Conservation (phyloP, 306 rosid genomes). For the Trichosanthes truncata region DNA sequence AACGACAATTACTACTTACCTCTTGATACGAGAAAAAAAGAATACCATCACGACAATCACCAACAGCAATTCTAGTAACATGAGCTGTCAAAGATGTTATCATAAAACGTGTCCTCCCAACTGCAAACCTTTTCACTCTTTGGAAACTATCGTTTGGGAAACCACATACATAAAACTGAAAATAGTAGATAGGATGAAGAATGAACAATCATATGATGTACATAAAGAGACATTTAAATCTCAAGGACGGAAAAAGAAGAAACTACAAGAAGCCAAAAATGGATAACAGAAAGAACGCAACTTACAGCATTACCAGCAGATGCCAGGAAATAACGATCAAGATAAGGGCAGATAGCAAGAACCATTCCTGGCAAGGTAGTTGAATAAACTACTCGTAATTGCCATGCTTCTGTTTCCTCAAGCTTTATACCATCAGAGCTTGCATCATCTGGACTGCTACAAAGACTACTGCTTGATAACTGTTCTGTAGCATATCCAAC, state of each 20-base stretch:
- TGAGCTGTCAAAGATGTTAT: slow-evolving; percentile 73
- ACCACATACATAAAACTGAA: slow-evolving; percentile 82
- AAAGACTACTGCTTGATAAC: slow-evolving; percentile 70
- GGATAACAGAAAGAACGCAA: slow-evolving; percentile 6
- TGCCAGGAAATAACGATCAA: slow-evolving; percentile 87
- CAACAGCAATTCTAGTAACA: slow-evolving; percentile 81
- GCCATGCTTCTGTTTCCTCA: slow-evolving; percentile 90
- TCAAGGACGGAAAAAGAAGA: not conserved
- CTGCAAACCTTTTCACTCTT: slow-evolving; percentile 54
- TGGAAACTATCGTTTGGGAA: slow-evolving; percentile 70
- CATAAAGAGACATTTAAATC: not conserved
- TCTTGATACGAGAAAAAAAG: slow-evolving; percentile 67
- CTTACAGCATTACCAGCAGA: slow-evolving; percentile 85
- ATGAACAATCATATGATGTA: not conserved
- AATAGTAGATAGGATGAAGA: slow-evolving; percentile 3
- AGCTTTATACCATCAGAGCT: slow-evolving; percentile 80
- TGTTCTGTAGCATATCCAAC: slow-evolving; percentile 75
- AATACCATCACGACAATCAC: slow-evolving; percentile 93
- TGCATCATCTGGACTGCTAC: slow-evolving; percentile 78
- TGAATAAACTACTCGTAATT: slow-evolving; percentile 57
- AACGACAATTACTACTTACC: slow-evolving; percentile 37
- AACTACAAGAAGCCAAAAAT: slow-evolving; percentile 5
- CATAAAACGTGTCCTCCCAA: slow-evolving; percentile 57
- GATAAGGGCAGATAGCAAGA: slow-evolving; percentile 76
- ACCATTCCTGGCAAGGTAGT: slow-evolving; percentile 66